Percentiles rank a stretch among this genome's conserved stretches.
Evolutionary conservation across 495 filamentous ascomycete species (phyloP).

Genomic region (Parmelia sp.): DNA sequence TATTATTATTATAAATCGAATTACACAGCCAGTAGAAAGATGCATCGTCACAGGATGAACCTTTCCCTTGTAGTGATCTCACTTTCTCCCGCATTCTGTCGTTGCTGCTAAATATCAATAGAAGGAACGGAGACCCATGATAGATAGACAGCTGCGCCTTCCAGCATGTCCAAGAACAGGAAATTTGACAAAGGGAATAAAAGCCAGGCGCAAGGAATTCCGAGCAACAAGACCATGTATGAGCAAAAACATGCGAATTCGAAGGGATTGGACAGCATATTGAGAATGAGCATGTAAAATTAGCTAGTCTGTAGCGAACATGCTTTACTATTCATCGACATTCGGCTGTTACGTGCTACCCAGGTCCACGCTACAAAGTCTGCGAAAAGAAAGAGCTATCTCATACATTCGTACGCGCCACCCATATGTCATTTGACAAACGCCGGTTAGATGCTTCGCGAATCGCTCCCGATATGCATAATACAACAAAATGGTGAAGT

Average conservation of each 20-base stretch:
- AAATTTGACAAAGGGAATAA: not conserved
- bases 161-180: too few species aligned
- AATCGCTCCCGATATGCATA: slow-evolving; percentile 1
- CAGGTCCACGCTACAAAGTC: not conserved
- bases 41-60: too few species aligned
- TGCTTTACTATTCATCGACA: not conserved
- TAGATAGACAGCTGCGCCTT: not conserved
- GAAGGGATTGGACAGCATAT: not conserved
- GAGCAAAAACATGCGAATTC: not conserved
- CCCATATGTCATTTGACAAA: not conserved
- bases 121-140: not conserved
- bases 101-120: not conserved
- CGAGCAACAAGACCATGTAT: not conserved
- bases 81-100: too few species aligned
- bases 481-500: not conserved
- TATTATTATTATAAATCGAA: too few species aligned
- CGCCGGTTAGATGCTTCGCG: slow-evolving; percentile 1
- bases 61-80: too few species aligned
- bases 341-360: not conserved
- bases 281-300: not conserved
- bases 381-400: not conserved
- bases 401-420: not conserved
- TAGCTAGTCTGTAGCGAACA: not conserved
- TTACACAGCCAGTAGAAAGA: too few species aligned
- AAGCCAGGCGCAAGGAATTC: not conserved